Evolutionary conservation across 2,329 filamentous ascomycete species (phyloP), one percentile per base, ranked within the genome.

Genomic region (Sclerotinia spermophila): DNA sequence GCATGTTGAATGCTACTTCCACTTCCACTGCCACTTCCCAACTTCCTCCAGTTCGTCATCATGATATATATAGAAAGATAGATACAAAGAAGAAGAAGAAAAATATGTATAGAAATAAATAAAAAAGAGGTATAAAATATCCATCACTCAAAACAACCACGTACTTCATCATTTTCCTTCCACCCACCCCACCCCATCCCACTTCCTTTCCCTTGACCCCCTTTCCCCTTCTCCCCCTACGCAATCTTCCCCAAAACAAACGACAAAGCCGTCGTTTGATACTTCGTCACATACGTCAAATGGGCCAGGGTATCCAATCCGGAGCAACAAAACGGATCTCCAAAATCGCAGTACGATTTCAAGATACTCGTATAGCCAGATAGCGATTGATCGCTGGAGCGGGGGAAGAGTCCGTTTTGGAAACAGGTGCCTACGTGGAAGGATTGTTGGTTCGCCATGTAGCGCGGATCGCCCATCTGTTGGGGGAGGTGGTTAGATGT

Each of bases 401-500:
- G 64, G 15, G 64, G 64, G n/a, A 67, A 67, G 19, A 67, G 38
- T 10, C 48, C 51, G 7, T 67, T 67, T 56, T 67, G 64, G 10
- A 67, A 67, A 55, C 64, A 67, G 24, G 64, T 67, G 21, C 64
- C 64, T 10, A 67, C n/a, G 21, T 67, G 64, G 27, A 67, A 67
- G 0, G 48, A 33, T 40, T 38, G 35, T 11, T 67, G 45, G 6
- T 30, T 53, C 35, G 21, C 19, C 45, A 67, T 55, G 27, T 55
- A 67, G 48, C 64, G 64, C 6, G 64, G 64, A 40, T 67, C 64
- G 19, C 64, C 64, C 13, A 38, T 38, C 61, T 64, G 4, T 30
- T 61, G 21, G 38, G 2, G n/a, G 13, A 33, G 19, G 1, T 17
- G 6, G 44, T 51, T 19, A 64, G 61, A 53, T 27, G 8, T 53